These are phyloP conservation scores for Pyrenochaeta sp. DNA, from an alignment of 2,329 filamentous ascomycete genomes.

Conservation along the genomic window DNA sequence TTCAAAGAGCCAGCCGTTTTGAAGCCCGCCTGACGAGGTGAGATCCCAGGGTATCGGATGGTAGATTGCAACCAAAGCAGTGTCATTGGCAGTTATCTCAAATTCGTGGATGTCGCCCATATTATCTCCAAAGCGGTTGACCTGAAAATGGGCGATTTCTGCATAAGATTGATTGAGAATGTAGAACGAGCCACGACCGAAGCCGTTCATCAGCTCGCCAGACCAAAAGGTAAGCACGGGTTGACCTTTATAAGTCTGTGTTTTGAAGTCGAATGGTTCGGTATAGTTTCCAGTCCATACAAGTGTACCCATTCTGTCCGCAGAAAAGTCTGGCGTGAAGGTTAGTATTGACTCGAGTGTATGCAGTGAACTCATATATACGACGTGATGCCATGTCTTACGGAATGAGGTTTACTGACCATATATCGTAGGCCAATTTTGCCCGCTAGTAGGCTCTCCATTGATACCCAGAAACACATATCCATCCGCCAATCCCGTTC, in stretches of 20 bases:
- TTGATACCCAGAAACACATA: slow-evolving; percentile 26
- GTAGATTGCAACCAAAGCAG: slow-evolving; percentile 55
- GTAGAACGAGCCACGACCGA: slow-evolving; percentile 19
- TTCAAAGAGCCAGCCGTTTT: slow-evolving; percentile 54
- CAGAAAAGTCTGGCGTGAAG: slow-evolving; percentile 15
- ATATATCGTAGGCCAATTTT: slow-evolving; percentile 29
- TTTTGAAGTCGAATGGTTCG: slow-evolving; percentile 30
- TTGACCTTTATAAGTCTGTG: slow-evolving; percentile 30
- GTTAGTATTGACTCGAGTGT: neutral
- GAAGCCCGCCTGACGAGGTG: slow-evolving; percentile 42
- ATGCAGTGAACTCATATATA: neutral
- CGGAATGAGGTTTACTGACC: slow-evolving; percentile 3
- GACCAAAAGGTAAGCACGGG: slow-evolving; percentile 30
- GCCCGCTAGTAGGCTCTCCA: slow-evolving; percentile 24
- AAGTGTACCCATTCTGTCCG: slow-evolving; percentile 25
- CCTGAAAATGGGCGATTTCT: slow-evolving; percentile 24
- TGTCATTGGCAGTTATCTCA: slow-evolving; percentile 53
- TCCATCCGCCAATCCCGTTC: slow-evolving; percentile 17
- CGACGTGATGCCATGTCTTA: neutral
- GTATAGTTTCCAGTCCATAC: slow-evolving; percentile 30
- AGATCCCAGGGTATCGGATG: slow-evolving; percentile 51
- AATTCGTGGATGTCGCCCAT: slow-evolving; percentile 56
- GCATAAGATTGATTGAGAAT: slow-evolving; percentile 28
- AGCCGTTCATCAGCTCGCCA: slow-evolving; percentile 21
- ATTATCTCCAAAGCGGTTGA: slow-evolving; percentile 16